Base-by-base conservation (phyloP, 768 basidiomycete genomes). In the Chiua virens region DNA sequence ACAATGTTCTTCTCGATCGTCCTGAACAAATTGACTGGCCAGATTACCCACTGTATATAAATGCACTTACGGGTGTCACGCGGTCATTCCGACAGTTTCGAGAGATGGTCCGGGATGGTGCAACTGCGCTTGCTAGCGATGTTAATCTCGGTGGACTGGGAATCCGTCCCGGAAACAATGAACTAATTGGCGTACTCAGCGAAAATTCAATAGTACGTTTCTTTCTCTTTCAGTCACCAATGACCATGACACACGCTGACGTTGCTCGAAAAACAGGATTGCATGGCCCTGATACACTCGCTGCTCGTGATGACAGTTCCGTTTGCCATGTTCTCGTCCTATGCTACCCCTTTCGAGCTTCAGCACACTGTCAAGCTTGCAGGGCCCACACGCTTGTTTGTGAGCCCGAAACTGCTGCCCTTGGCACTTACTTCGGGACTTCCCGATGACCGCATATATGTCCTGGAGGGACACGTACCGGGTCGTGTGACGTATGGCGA, bases 121-220 rank as follows among this genome's bases (percentile, higher is more conserved):
- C 82, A 3, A 86, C 85, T 0, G 84, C 79, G 0, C 71, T 89
- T 11, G 78, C 70, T 2, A 63, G 70, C 18, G 72, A 79, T 6
- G 52, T 69, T 11, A 55, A 69, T 0, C 63, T 76, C n/a, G 85
- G 85, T 1, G 86, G 88, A 0, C 70, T 87, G 1, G 85, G 79
- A 0, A 61, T 90, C 14, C 59, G 66, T 5, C 64, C 66, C 1
- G 72, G 71, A 37, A 71, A 76, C n/a, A 74, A 73, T 0, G 83
- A 86, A 45, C 79, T 88, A 20, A 74, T 89, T n/a, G 89, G 86
- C 8, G 79, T 91, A 15, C 76, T 89, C 61, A 81, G 80, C 65
- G 77, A 85, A 41, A 91, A 90, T 62, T 83, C 79, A 30, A 61
- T 82, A 63, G 89, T 87, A 67, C 15, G 15, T 17, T 8, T 34